Conservation (phyloP, 352 stramenopile species). For the Thraustochytrium striatum region DNA sequence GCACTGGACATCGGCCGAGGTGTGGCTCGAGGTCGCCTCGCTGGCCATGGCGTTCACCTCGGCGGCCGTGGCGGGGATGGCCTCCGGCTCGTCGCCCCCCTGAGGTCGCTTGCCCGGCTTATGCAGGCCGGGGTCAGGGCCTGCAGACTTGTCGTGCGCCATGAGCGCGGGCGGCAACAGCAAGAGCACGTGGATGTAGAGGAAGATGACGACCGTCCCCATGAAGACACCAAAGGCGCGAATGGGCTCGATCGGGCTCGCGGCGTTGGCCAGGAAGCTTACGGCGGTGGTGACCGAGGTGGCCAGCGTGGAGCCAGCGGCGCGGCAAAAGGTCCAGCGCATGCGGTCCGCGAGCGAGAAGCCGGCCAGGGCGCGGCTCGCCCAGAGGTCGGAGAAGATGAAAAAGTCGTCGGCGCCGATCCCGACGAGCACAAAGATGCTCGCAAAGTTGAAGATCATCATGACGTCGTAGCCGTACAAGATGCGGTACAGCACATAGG, state of each 20-base stretch:
- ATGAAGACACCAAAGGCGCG: slow-evolving; percentile 43
- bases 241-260: slow-evolving; percentile 40
- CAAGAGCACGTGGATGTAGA: slow-evolving; percentile 38
- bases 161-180: slow-evolving; percentile 9
- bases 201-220: slow-evolving; percentile 32
- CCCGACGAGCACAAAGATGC: slow-evolving; percentile 43
- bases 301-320: slow-evolving; percentile 21
- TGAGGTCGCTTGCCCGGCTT: too few species aligned
- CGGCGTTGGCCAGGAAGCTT: slow-evolving; percentile 30
- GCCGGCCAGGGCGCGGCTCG: neutral
- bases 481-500: slow-evolving; percentile 37
- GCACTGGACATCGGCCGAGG: too few species aligned
- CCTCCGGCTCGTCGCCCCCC: too few species aligned
- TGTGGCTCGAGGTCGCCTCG: too few species aligned
- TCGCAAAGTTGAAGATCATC: slow-evolving; percentile 50
- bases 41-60: too few species aligned
- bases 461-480: slow-evolving; percentile 15
- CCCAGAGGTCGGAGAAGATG: slow-evolving; percentile 43
- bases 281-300: slow-evolving; percentile 33
- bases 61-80: too few species aligned
- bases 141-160: neutral
- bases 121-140: too few species aligned
- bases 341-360: slow-evolving; percentile 17
- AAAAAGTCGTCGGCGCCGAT: slow-evolving; percentile 46
- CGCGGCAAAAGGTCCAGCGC: slow-evolving; percentile 16